A percentile compares a stretch with the other conserved stretches of the same genome.
These are phyloP conservation scores for Phialophora verrucosa DNA, from an alignment of 2,329 filamentous ascomycete species.

Conservation along the genomic window DNA sequence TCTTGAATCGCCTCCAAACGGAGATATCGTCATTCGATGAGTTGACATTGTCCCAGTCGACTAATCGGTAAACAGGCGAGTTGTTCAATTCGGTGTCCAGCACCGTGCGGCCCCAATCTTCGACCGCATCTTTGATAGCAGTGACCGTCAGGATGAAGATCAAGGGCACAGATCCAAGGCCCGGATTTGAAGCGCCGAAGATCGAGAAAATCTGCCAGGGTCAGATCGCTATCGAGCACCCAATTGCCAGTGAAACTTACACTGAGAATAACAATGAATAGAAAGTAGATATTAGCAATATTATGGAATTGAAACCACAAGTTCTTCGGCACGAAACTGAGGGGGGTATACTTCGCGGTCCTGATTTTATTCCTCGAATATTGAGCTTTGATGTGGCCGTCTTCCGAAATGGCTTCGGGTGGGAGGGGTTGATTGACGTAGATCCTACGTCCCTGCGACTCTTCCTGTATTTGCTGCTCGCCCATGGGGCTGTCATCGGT, in stretches of 20 bases:
- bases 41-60: constrained; percentile 92
- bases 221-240: constrained; percentile 7
- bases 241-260: constrained; percentile 65
- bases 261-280: constrained; percentile 91
- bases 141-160: constrained; percentile 92
- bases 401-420: constrained; percentile 74
- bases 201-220: constrained; percentile 83
- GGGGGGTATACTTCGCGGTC: constrained; percentile 93
- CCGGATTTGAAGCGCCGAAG: constrained; percentile 90
- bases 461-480: constrained; percentile 40
- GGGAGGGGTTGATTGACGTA: constrained; percentile 90
- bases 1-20: constrained; percentile 86
- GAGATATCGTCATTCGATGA: constrained; percentile 85
- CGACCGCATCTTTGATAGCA: constrained; percentile 90
- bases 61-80: constrained; percentile 85
- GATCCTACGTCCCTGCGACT: constrained; percentile 62
- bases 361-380: constrained; percentile 95
- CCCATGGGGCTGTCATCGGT: constrained; percentile 35
- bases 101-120: constrained; percentile 90
- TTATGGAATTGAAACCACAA: constrained; percentile 98
- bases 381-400: constrained; percentile 71
- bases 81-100: constrained; percentile 96
- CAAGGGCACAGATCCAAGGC: constrained; percentile 84
- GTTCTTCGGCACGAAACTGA: constrained; percentile 96
- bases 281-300: constrained; percentile 96